Evolutionary conservation across 768 basidiomycete species (phyloP).

Genomic region (Lanmaoa rubissima): DNA sequence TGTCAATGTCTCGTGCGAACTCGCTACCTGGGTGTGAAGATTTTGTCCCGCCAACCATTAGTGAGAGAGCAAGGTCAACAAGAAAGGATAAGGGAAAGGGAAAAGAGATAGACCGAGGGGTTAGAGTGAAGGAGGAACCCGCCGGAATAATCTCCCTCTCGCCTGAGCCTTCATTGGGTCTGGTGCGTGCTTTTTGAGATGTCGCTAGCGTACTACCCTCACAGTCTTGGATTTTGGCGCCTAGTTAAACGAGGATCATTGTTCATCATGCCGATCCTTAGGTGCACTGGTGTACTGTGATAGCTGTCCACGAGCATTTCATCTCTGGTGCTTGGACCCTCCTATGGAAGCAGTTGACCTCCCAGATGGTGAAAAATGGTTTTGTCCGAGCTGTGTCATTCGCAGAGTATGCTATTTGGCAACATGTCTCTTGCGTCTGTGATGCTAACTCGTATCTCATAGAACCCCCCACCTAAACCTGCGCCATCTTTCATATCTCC

Average conservation of each 20-base stretch:
- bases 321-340: conserved; percentile 95
- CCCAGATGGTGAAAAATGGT: conserved; percentile 77
- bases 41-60: conserved; percentile 10
- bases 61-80: conserved; percentile 27
- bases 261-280: conserved; percentile 75
- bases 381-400: conserved; percentile 69
- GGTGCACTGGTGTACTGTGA: conserved; percentile 96
- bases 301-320: conserved; percentile 93
- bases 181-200: conserved; percentile 33
- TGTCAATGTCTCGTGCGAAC: conserved; percentile 62
- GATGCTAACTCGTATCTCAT: conserved; percentile 12
- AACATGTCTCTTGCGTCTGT: neutral
- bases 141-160: conserved; percentile 34
- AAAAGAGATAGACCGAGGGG: conserved; percentile 38
- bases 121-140: conserved; percentile 49
- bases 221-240: conserved; percentile 6
- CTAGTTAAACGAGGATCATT: conserved; percentile 77
- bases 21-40: conserved; percentile 40
- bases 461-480: conserved; percentile 67
- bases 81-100: conserved; percentile 50
- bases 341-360: conserved; percentile 88
- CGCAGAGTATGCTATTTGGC: conserved; percentile 52
- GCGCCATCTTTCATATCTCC: conserved; percentile 68
- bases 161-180: conserved; percentile 32
- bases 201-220: conserved; percentile 13